Base-by-base conservation (phyloP, 164 flowering plant genomes). In the Cinnamomum chago region DNA sequence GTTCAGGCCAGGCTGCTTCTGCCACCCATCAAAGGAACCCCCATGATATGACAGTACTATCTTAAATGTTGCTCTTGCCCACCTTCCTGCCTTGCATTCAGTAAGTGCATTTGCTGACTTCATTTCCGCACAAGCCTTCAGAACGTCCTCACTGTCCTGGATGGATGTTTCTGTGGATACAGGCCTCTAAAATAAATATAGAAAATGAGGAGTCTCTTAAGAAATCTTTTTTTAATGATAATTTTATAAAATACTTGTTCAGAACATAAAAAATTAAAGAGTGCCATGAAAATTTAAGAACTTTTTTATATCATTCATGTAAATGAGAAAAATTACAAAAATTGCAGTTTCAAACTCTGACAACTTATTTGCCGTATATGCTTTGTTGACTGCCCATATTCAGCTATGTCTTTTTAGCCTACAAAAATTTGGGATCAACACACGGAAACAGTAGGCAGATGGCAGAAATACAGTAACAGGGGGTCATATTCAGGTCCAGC, bases 21-120 rank as follows among this genome's bases (percentile, higher is more conserved):
- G 99, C 99, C 99, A 95, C 2, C 99, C 99, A 84, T 95, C 98
- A 85, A 92, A 95, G 15, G 94, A 89, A 75, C 65, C 80, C 0
- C 99, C 99, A 76, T 87, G 84, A 69, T 95, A 95, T 1, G 98
- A 89, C 71, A 93, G 82, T 62, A 88, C 78, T 28, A 95, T 90
- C 83, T 87, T 93, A 77, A 84, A 93, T 15, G 90, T 93, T 13
- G 67, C 76, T 79, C 99, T 84, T 14, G 86, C 96, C 95, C 95
- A 93, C 74, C 97, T 88, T 72, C 99, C 97, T 33, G 76, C 22
- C 71, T 76, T 80, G 11, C 71, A 83, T 47, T 73, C 66, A 47
- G 35, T 67, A 22, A 72, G 35, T 81, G 40, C 58, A 81, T 28
- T 75, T 30, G 64, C 83, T 30, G 51, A 35, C 70, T 82, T 86